phyloP scores from a whole-genome alignment of 805 yeast species.

The Metschnikowia lunata region DNA sequence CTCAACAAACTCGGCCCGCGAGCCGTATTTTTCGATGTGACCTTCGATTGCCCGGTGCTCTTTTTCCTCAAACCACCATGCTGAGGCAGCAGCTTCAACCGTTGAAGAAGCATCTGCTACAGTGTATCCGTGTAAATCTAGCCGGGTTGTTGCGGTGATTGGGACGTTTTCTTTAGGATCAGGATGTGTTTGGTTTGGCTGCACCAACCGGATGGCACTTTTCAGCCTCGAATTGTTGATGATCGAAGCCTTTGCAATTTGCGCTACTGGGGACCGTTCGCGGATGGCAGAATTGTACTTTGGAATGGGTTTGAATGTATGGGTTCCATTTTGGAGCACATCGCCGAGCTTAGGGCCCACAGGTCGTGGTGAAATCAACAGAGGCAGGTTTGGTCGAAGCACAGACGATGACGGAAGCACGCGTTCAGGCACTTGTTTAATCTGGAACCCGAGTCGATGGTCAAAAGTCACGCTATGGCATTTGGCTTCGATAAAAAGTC shows the following conservation, averaged over 20 bases:
- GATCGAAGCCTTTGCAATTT: background rate
- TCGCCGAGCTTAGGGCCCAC: conserved; percentile 5
- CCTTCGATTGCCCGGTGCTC: conserved; percentile 38
- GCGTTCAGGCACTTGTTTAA: background rate
- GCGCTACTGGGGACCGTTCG: background rate
- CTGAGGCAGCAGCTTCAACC: conserved; percentile 30
- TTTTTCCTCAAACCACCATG: conserved; percentile 66
- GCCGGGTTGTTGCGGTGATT: background rate
- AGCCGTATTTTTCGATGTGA: conserved; percentile 27
- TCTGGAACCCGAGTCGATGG: conserved; percentile 5
- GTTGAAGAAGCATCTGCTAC: conserved; percentile 45
- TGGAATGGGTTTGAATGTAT: background rate
- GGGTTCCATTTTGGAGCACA: background rate
- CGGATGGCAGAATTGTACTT: background rate
- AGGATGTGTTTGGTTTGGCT: background rate
- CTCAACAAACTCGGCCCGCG: conserved; percentile 36
- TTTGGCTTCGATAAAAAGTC: conserved; percentile 27
- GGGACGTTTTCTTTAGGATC: background rate
- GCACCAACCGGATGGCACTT: background rate
- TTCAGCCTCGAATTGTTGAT: conserved; percentile 1
- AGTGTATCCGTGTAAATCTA: conserved; percentile 58
- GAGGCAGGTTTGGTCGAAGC: conserved; percentile 2
- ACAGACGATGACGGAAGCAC: background rate
- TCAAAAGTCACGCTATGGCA: conserved; percentile 25
- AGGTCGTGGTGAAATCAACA: conserved; percentile 1